Percentiles rank a stretch among this genome's conserved stretches.
Conservation (phyloP, 257 asterid species). For the Solanum arcanum region DNA sequence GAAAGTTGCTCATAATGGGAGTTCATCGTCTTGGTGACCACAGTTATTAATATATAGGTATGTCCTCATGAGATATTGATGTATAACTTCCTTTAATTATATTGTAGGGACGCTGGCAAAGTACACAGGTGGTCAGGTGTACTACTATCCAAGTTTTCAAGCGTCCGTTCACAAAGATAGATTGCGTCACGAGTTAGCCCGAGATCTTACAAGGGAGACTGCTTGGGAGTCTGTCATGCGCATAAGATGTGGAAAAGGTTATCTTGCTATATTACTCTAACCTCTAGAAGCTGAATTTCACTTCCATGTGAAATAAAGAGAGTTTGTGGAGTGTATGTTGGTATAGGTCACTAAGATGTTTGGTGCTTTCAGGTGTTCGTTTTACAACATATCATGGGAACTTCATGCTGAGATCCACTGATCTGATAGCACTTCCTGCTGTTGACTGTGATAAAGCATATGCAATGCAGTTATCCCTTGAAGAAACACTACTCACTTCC, state of each 20-base stretch:
- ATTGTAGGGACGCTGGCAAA: conserved; percentile 80
- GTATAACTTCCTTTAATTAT: neutral
- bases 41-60: neutral
- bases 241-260: conserved; percentile 98
- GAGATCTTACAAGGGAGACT: conserved; percentile 96
- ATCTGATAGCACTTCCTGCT: conserved; percentile 94
- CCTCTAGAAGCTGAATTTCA: neutral
- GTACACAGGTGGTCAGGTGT: conserved; percentile 98
- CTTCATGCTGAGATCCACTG: conserved; percentile 95
- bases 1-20: neutral
- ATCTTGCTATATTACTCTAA: neutral
- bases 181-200: conserved; percentile 67
- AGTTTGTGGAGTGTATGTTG: neutral
- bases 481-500: conserved; percentile 80
- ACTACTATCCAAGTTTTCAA: conserved; percentile 78
- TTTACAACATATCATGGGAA: conserved; percentile 96
- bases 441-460: conserved; percentile 98
- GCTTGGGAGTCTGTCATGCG: conserved; percentile 99
- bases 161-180: conserved; percentile 60
- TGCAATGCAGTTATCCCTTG: conserved; percentile 87
- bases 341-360: neutral
- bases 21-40: neutral
- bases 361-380: conserved; percentile 67
- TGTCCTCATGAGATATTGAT: neutral
- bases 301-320: neutral